Evolutionary conservation across 345 rosid genomes (phyloP), one percentile per base, ranked within the genome.

Genomic region (Reutealis trisperma): DNA sequence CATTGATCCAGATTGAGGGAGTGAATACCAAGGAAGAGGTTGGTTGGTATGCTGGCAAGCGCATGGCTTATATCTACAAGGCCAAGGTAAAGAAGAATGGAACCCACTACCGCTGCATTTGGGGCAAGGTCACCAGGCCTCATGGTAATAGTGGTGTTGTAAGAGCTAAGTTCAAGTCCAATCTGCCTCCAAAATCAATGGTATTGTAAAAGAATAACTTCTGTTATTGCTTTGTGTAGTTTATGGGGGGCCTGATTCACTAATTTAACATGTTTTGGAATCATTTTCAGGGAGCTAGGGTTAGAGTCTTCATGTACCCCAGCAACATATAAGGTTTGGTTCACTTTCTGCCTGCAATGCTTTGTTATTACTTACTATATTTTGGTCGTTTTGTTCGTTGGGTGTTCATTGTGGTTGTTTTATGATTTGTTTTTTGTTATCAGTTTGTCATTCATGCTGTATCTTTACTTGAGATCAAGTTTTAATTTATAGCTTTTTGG

Each of bases 111-210:
- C 75, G 80, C 19, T 70, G 75, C 71, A 77, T 77, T 77, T 77
- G 80, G 80, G 80, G 80, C 32, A 90, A 90, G 67, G 92, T 90
- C 24, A 6, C 84, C 2, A 85, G 94, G 87, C 87, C 94, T 74
- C 94, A 90, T 37, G 90, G 92, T 76, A 90, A 90, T 85, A 90
- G 89, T 2, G 92, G 94, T 65, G 90, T 90, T 30, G 90, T 90
- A 60, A 89, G 92, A 0, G 88, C 94, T 1, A 90, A 88, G 79
- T 90, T 90, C 90, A 90, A 87, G 74, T 87, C 92, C 0, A 90
- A 90, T 81, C 80, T 90, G 44, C 94, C 94, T 77, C 94, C 94
- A 2, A 89, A 81, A 70, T 83, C 94, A 67, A 90, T 89, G 94
- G 94, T 88, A 85, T 32, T 21, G 16, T 41, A 5, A 41, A 32